Evolutionary conservation across 441 rosid species (phyloP), one percentile per base, ranked within the genome.

Genomic region (Mallotus japonicus): DNA sequence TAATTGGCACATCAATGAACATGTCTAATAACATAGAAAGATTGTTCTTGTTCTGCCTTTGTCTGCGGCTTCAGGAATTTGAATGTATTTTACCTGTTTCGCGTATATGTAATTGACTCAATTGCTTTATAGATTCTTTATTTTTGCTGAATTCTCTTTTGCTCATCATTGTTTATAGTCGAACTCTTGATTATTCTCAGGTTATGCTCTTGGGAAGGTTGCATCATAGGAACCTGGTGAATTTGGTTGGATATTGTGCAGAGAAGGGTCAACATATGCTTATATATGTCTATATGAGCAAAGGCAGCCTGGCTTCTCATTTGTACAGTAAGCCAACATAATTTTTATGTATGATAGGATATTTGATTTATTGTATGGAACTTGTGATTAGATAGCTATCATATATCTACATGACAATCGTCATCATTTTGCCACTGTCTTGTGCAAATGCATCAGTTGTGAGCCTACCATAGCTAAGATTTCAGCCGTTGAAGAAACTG

Each of bases 281-380:
- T 76, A 76, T 95, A 71, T 95, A 95, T 83, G 98, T 93, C 66
- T 93, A 85, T 81, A 95, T 95, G 99, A 93, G 92, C 78, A 89
- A 93, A 87, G 97, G 98, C 79, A 90, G 99, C 88, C 84, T 95
- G 78, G 94, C 95, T 81, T 90, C 97, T 81, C 97, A 95, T 78
- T 78, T 95, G 73, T 95, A 95, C 79, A 75, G 99, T 95, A 87
- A 90, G 99, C 69, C 62, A 55, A 46, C 58, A 9, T 69, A 71
- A 63, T 71, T 67, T 74, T 58, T 57, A 16, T 63, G 11, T 0
- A 15, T 70, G 57, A 19, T 69, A 67, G 61, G 70, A 76, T 76
- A 53, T 46, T 17, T 14, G 11, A 10, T 71, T 58, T 62, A n/a
- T 69, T 72, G 69, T 15, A 70, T 50, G 73, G 72, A 51, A 69